These are phyloP conservation scores for Monilinia fructicola DNA, from an alignment of 2,329 filamentous ascomycete genomes.

Conservation along the genomic window DNA sequence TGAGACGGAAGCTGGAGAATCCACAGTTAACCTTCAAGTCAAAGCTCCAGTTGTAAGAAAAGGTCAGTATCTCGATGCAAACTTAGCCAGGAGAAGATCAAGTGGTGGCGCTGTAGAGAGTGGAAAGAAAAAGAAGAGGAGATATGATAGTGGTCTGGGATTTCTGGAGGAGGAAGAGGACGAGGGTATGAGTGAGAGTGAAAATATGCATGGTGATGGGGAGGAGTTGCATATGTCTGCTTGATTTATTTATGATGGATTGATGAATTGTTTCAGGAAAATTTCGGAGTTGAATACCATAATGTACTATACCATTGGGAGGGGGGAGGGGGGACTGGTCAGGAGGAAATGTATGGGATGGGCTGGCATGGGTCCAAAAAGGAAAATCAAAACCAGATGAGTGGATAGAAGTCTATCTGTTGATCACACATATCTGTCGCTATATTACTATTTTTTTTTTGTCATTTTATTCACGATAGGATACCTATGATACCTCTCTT, in stretches of 20 bases:
- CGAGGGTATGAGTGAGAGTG: neutral
- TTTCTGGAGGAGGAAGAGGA: constrained; percentile 54
- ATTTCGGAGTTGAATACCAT: constrained; percentile 11
- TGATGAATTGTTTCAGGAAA: neutral
- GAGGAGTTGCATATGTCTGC: neutral
- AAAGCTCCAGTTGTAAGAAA: constrained; percentile 26
- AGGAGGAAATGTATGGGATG: neutral
- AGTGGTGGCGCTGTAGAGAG: constrained; percentile 40
- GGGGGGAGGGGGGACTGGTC: neutral
- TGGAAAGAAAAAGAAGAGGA: constrained; percentile 43
- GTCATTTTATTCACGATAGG: neutral
- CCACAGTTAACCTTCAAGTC: neutral
- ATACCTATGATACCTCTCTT: neutral
- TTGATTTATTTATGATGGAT: neutral
- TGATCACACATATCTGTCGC: neutral
- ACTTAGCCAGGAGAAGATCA: constrained; percentile 30
- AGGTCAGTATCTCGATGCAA: constrained; percentile 32
- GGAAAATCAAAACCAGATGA: neutral
- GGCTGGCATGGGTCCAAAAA: neutral
- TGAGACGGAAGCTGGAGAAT: constrained; percentile 15
- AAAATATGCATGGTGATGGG: neutral
- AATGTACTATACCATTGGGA: constrained; percentile 1
- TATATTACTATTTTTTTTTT: neutral
- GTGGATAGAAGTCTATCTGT: neutral
- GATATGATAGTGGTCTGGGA: constrained; percentile 56